Percentiles rank a stretch among this genome's conserved stretches.
These are phyloP conservation scores for Suillus placidus DNA, from an alignment of 768 basidiomycete genomes.

Conservation along the genomic window DNA sequence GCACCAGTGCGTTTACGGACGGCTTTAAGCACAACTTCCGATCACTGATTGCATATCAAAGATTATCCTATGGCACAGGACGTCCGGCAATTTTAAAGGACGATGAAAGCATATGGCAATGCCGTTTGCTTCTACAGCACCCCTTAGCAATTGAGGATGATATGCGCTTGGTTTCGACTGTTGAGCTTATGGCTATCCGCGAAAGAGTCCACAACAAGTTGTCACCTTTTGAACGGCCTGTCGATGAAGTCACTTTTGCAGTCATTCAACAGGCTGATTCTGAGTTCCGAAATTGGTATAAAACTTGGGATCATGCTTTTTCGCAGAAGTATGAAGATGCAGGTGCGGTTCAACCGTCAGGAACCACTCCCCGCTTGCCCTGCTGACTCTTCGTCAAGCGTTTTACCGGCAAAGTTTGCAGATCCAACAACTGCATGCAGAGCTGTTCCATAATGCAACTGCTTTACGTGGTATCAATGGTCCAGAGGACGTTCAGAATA, in stretches of 20 bases:
- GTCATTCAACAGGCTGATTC: conserved; percentile 72
- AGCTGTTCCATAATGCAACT: conserved; percentile 82
- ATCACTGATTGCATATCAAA: conserved; percentile 32
- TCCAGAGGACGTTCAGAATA: conserved; percentile 82
- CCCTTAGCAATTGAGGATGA: conserved; percentile 91
- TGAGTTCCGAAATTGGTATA: conserved; percentile 83
- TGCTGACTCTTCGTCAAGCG: conserved; percentile 41
- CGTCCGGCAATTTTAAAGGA: conserved; percentile 91
- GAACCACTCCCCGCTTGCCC: not conserved
- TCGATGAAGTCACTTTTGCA: conserved; percentile 72
- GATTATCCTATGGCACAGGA: conserved; percentile 93
- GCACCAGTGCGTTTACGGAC: conserved; percentile 69
- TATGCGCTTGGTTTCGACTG: conserved; percentile 92
- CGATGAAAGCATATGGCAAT: conserved; percentile 87
- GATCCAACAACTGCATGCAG: conserved; percentile 87
- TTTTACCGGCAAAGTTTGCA: conserved; percentile 89
- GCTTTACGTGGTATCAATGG: conserved; percentile 82
- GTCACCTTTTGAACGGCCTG: conserved; percentile 76
- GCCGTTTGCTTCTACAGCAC: conserved; percentile 78
- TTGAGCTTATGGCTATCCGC: conserved; percentile 88
- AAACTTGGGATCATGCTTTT: conserved; percentile 77
- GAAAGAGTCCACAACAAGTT: conserved; percentile 85
- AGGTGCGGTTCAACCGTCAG: conserved; percentile 44
- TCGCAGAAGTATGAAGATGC: conserved; percentile 84
- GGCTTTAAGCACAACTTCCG: not conserved